These are phyloP conservation scores for Knoxdaviesia proteae DNA, from an alignment of 2,329 filamentous ascomycete species.

Conservation along the genomic window DNA sequence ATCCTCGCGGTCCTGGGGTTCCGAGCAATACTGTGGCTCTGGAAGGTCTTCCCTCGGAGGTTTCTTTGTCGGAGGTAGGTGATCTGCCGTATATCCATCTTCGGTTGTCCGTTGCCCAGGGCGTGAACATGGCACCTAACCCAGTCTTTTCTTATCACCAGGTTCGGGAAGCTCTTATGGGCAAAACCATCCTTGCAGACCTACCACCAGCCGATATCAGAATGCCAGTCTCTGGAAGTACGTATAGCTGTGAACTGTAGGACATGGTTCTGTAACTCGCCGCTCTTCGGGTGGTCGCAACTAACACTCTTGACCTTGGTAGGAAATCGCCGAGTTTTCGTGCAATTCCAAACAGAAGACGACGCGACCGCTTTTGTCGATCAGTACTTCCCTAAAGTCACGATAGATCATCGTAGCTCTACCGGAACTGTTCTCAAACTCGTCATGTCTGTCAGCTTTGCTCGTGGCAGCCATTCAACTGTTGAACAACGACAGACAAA, in stretches of 20 bases:
- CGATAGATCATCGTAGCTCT: constrained; percentile 14
- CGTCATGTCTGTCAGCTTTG: no score
- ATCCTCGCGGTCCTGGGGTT: constrained; percentile 15
- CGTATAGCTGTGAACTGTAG: background rate
- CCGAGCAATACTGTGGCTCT: constrained; percentile 32
- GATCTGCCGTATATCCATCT: constrained; percentile 4
- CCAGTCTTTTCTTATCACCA: background rate
- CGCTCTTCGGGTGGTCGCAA: no score
- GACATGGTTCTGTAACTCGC: background rate
- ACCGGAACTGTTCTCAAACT: no score
- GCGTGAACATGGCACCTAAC: no score
- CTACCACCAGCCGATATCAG: constrained; percentile 14
- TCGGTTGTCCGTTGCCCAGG: background rate
- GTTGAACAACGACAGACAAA: no score
- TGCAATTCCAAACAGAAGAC: constrained; percentile 19
- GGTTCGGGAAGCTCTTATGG: background rate
- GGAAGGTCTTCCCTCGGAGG: constrained; percentile 27
- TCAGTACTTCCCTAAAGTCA: constrained; percentile 19
- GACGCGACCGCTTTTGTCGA: constrained; percentile 20
- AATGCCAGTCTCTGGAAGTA: constrained; percentile 15
- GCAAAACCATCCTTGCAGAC: background rate
- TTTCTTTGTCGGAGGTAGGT: constrained; percentile 30
- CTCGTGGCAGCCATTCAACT: no score
- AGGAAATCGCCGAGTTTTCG: constrained; percentile 9
- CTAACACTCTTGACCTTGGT: no score